Evolutionary conservation across 1,139 yeast species (phyloP).

Genomic region (Saccharomycopsis hybrid): DNA sequence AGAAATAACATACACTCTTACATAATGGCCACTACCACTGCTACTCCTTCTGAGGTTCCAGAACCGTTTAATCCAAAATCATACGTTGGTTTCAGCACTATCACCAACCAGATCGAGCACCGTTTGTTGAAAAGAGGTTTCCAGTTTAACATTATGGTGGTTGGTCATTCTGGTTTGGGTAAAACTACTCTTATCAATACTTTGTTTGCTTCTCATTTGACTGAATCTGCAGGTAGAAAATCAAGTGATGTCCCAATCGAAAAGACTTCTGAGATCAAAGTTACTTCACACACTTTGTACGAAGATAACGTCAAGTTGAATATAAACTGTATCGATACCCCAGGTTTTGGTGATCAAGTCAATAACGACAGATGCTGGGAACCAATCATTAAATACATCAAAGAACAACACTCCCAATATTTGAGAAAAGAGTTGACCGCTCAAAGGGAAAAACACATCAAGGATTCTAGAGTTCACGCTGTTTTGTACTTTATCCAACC

Average conservation of each 20-base stretch:
- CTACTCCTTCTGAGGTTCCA: not conserved
- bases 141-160: conserved; percentile 90
- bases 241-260: conserved; percentile 64
- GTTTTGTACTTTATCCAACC: conserved; percentile 89
- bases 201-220: conserved; percentile 75
- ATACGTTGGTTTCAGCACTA: conserved; percentile 94
- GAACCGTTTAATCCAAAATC: conserved; percentile 35
- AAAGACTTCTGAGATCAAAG: conserved; percentile 83
- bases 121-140: conserved; percentile 88
- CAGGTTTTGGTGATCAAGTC: conserved; percentile 96
- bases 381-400: conserved; percentile 88
- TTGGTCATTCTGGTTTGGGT: conserved; percentile 90
- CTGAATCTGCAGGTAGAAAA: conserved; percentile 66
- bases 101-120: conserved; percentile 91
- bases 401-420: conserved; percentile 92
- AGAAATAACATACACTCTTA: no score
- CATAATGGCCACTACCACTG: not conserved
- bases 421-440: conserved; percentile 95
- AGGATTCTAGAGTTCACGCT: conserved; percentile 93
- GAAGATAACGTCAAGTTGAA: conserved; percentile 87
- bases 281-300: conserved; percentile 58
- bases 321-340: conserved; percentile 88
- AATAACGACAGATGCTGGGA: conserved; percentile 97
- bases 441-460: conserved; percentile 76
- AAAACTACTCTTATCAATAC: conserved; percentile 90